Evolutionary conservation across 169 alveolate genomes (phyloP).

Genomic region (Plasmodium knowlesi): DNA sequence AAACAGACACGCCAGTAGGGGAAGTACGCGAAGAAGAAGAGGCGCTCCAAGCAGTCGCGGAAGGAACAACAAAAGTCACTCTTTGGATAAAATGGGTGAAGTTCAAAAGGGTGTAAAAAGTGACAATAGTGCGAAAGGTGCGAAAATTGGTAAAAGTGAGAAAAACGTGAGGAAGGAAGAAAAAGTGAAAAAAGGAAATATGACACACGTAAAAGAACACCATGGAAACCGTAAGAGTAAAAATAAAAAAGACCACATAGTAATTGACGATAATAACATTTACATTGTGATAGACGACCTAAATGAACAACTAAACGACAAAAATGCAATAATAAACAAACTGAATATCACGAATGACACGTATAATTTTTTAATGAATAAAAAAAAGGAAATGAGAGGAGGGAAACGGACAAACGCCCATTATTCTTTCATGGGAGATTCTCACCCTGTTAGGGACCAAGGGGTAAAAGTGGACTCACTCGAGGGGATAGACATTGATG

Average conservation of each 20-base stretch:
- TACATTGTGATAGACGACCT: constrained; percentile 8
- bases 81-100: background rate
- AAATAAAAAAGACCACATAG: background rate
- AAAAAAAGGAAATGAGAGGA: background rate
- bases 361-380: constrained; percentile 12
- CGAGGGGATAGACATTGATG: background rate
- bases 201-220: background rate
- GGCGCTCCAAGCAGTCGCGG: background rate
- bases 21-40: background rate
- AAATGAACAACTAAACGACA: constrained; percentile 5
- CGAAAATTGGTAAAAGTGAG: background rate
- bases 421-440: background rate
- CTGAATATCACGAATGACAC: constrained; percentile 12
- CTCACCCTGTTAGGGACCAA: background rate
- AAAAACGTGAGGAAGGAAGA: background rate
- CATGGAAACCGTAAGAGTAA: background rate
- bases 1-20: background rate
- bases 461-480: background rate
- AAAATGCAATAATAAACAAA: background rate
- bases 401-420: background rate
- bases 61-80: background rate
- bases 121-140: background rate
- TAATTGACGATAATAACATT: constrained; percentile 24
- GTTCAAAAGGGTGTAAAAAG: background rate
- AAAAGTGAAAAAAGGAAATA: background rate